Evolutionary conservation across 1,284 basidiomycete genomes (phyloP).

Genomic region (Cutaneotrichosporon sp.): DNA sequence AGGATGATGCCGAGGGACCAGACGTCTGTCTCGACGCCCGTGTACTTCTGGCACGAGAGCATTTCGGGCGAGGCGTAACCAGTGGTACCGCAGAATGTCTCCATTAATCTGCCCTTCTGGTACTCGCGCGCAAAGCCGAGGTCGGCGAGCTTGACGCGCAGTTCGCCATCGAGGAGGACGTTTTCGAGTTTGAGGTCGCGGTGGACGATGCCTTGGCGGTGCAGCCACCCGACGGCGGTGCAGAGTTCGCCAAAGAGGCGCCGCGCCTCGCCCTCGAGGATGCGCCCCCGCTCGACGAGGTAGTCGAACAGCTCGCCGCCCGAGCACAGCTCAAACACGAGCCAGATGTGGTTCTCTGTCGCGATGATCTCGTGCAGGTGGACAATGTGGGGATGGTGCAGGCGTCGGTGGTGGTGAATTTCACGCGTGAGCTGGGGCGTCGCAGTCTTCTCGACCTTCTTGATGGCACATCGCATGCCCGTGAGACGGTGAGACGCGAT

Average conservation of each 20-base stretch:
- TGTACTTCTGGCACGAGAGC: constrained; percentile 80
- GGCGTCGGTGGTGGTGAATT: constrained; percentile 93
- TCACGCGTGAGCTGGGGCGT: constrained; percentile 87
- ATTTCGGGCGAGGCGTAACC: constrained; percentile 90
- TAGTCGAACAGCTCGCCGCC: constrained; percentile 98
- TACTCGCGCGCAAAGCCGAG: constrained; percentile 96
- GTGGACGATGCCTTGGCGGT: constrained; percentile 83
- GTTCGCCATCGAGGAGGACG: constrained; percentile 79
- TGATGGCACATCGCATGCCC: constrained; percentile 84
- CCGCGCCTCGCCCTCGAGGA: constrained; percentile 75
- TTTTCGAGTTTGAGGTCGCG: constrained; percentile 96
- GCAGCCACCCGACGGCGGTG: constrained; percentile 87
- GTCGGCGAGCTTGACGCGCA: constrained; percentile 85
- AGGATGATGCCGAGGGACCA: constrained; percentile 97
- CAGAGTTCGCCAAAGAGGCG: constrained; percentile 90
- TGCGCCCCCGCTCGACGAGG: constrained; percentile 84
- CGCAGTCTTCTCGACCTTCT: constrained; percentile 92
- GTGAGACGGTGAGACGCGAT: constrained; percentile 88
- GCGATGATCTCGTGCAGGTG: constrained; percentile 98
- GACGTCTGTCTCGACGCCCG: constrained; percentile 88
- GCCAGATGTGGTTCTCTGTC: constrained; percentile 91
- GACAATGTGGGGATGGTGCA: constrained; percentile 91
- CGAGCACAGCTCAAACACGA: constrained; percentile 91
- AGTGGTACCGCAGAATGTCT: constrained; percentile 96
- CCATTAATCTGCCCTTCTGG: constrained; percentile 74